Base-by-base conservation (phyloP, 208 protist species). In the Trypanosoma cruzi region DNA sequence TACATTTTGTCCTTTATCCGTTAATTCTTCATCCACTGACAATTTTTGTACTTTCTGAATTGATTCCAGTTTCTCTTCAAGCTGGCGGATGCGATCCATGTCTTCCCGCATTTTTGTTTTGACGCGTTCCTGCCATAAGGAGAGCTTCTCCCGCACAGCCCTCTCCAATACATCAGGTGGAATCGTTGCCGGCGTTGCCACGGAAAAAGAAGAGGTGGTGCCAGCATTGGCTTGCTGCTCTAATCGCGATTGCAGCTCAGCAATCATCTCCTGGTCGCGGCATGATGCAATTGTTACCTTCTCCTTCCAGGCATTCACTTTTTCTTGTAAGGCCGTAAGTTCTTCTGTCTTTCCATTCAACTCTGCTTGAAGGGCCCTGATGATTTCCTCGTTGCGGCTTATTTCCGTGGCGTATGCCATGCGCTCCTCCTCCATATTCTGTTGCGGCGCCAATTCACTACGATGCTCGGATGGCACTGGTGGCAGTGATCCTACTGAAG, bases 71-170 rank as follows among this genome's bases (percentile, higher is more conserved):
- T 72, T 24, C 22, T 11, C 18, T 44, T 82, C 67, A 26, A 85
- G 68, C 1, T 80, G 57, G 24, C 60, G 37, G 29, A 82, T 80
- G 36, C 79, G 73, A 26, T 64, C 56, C 58, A 69, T 69, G 36
- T 85, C 70, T 18, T 52, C 71, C 31, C 66, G 42, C 71, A 79
- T 69, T n/a, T 72, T 64, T 0, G 52, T 42, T 29, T 73, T 77
- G 3, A 75, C 68, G 2, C 71, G 75, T 31, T 81, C 79, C 60
- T 81, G 77, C 79, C 82, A 89, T 29, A 55, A 52, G 1, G 58
- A 53, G 1, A 81, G 54, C 52, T 81, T 78, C 1, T 34, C 57
- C 44, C 73, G 77, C 16, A 89, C 71, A 22, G 80, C 79, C 16
- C 57, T 36, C 34, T 78, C 64, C 28, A 68, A 20, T 24, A 63